Base-by-base conservation (phyloP, 176 grass and related monocot genomes). In the Bothriochloa decipiens region DNA sequence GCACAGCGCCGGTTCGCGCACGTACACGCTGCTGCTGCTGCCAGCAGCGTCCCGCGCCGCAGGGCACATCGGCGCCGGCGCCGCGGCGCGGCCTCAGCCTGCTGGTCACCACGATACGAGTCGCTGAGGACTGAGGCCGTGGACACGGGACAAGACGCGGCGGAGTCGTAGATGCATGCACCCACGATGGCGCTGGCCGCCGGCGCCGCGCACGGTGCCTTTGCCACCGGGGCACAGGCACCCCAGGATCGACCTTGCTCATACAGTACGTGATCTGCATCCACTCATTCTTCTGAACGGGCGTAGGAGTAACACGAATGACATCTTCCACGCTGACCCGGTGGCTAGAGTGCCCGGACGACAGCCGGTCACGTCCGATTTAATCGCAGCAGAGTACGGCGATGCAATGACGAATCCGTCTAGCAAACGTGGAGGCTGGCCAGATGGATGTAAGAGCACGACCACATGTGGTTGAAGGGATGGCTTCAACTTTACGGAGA, bases 181-280 rank as follows among this genome's bases (percentile, higher is more conserved):
- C 22, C 12, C 47, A 40, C 55, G 36, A 14, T 37, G 75, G 4
- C 74, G 52, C 73, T 22, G 47, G 27, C 29, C 28, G 42, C 41
- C 5, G 50, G 22, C 25, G 15, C 71, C 25, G 35, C 35, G 4
- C 36, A 2, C 52, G 67, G 14, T 32, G 85, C 85, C 85, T 0
- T 80, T 81, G 13, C 43, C 77, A 65, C 22, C 69, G 23, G 69
- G 85, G 77, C 77, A 57, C 60, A 46, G 85, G 77, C 85, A 33
- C 72, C 72, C 2, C 4, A 8, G 5, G 50, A n/a, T 3, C 29
- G 11, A 12, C 7, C 7, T 65, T 62, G 58, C 58, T 39, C 40
- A 29, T 13, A 7, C 47, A 35, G 72, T 53, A 39, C 6, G 40
- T 41, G 27, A 50, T 22, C 47, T 53, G 73, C 49, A 29, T 36